Evolutionary conservation across 2,329 filamentous ascomycete species (phyloP).

Genomic region (Sporothrix brunneoviolacea): DNA sequence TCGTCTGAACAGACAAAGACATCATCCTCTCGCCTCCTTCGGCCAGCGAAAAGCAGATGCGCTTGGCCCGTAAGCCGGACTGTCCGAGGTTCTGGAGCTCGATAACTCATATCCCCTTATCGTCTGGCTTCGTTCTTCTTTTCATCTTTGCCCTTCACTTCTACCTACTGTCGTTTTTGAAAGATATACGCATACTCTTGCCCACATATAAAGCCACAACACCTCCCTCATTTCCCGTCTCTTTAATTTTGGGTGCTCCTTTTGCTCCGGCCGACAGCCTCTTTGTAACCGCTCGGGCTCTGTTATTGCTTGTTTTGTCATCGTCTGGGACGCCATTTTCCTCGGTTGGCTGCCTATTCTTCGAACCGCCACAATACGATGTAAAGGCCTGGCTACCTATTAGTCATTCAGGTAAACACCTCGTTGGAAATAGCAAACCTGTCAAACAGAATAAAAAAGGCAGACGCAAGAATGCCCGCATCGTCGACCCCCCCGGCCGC

Average conservation of each 20-base stretch:
- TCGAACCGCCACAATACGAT: no score
- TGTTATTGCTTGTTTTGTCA: no score
- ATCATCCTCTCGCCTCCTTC: background rate
- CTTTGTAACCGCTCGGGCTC: no score
- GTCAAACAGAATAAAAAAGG: no score
- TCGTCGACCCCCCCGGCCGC: slow-evolving; percentile 17
- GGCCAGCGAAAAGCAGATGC: no score
- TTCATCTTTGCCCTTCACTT: background rate
- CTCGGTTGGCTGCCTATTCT: no score
- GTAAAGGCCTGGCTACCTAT: no score
- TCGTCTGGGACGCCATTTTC: no score
- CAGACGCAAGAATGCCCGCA: slow-evolving; percentile 31
- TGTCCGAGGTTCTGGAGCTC: slow-evolving; percentile 3
- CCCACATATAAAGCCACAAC: background rate
- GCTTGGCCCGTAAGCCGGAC: slow-evolving; percentile 6
- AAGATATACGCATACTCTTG: background rate
- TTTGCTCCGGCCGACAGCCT: no score
- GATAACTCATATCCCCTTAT: background rate
- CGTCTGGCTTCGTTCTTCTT: background rate
- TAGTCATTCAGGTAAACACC: no score
- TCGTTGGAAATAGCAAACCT: no score
- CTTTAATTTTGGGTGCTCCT: background rate
- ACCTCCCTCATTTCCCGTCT: background rate
- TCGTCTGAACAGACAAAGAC: slow-evolving; percentile 1
- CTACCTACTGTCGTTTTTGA: slow-evolving; percentile 1